Evolutionary conservation across 495 filamentous ascomycete genomes (phyloP), one percentile per base, ranked within the genome.

Genomic region (Lophium mytilinum): DNA sequence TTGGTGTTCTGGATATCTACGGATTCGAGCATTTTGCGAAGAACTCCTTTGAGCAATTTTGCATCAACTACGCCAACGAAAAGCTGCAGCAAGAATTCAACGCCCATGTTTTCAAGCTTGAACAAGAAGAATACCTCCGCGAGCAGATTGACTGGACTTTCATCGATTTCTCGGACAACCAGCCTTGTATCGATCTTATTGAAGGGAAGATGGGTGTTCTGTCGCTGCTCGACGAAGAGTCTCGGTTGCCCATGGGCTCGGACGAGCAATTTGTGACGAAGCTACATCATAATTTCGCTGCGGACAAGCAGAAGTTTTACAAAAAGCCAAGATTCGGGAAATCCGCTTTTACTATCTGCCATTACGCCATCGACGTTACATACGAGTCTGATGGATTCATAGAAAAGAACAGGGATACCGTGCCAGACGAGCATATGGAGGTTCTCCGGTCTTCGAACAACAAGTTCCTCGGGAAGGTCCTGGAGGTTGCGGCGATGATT

Each of bases 371-470:
- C 58, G 94, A 97, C 66, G 93, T 99, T 65, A 99, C 93, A 15
- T 99, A 99, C 66, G 93, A 99, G 69, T 96, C 92, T n/a, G 93
- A 99, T 68, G 93, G 94, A 12, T 99, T 99, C 71, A 96, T 99
- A 66, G 94, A 99, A 71, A 99, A 99, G 80, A 99, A 99, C 69
- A 82, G 93, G 65, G 93, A 99, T 71, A 99, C 93, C 24, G 93
- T 99, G 43, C 93, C 93, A 6, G 93, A 99, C 71, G 93, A 99
- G 73, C 93, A 97, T 70, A 84, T 97, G 84, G 90, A 91, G 39
- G 83, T 97, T 37, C 79, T 99, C 56, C 86, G 80, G 64, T 81
- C 83, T 33, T 92, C 93, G 0, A 86, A 84, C 9, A 97, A 96
- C 67, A 73, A 73, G 41, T 99, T 99, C 76, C 78, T 99, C 35